Evolutionary conservation across 257 asterid genomes (phyloP), one percentile per base, ranked within the genome.

Genomic region (Nicotiana knightiana): DNA sequence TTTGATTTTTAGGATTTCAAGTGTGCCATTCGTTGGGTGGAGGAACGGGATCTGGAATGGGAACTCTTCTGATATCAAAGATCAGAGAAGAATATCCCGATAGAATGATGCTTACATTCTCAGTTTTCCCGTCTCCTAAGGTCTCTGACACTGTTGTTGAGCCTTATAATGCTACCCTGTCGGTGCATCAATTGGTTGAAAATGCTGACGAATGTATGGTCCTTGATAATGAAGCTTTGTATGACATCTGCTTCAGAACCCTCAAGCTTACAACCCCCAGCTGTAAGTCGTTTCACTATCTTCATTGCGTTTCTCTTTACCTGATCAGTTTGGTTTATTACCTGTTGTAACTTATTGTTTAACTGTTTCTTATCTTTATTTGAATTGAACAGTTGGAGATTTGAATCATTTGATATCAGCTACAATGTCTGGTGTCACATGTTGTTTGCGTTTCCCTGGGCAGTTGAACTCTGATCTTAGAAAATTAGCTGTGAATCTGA

Each of bases 241-340:
- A 73, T 7, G 79, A 73, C 13, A 73, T 73, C 24, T 73, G 79
- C 39, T 73, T 73, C 79, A 48, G 79, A 73, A 73, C 79, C 62
- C 79, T 73, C 16, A 73, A 73, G 79, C 79, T 73, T 26, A 73
- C 79, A 58, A 73, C 79, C 79, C 79, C 79, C 28, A 73, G 79
- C 79, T 73, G 79, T 73, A 48, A 48, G 79, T 2, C 39, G 24
- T 73, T 46, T 71, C 35, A 43, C 59, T 13, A 21, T 70, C 35
- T 39, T 17, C 0, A 39, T 43, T 43, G 35, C 5, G 0, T 8
- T 71, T 39, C 24, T 71, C 21, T 71, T 12, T 13, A 4, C 37
- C 24, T 46, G 8, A 24, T 46, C 59, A 21, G 1, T 70, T 43
- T 70, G n/a, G 21, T 21, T 18, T 4, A 4, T n/a, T 37, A 39